These are phyloP conservation scores for Phytopythium chamaehyphon DNA, from an alignment of 352 stramenopile genomes.

Conservation along the genomic window DNA sequence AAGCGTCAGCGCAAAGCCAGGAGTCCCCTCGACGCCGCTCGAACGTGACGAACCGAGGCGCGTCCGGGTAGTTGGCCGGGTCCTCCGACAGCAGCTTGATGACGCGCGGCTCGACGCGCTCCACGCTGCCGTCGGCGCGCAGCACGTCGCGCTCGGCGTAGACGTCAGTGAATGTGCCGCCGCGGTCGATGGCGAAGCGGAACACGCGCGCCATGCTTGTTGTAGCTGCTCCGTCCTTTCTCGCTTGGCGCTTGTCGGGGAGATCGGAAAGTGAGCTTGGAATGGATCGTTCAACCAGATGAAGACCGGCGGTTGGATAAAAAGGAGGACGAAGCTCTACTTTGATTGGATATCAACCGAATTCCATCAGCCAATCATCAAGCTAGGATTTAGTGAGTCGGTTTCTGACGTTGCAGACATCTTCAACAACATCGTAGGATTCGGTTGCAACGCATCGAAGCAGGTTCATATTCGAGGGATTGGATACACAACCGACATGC, in stretches of 20 bases:
- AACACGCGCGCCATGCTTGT: constrained; percentile 56
- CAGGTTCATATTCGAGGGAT: no score
- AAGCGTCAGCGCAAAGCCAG: no score
- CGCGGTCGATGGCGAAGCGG: constrained; percentile 96
- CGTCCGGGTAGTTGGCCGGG: constrained; percentile 96
- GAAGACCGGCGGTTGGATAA: no score
- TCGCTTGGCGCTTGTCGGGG: not conserved
- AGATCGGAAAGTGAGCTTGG: constrained; percentile 4
- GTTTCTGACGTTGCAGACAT: no score
- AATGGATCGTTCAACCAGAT: not conserved
- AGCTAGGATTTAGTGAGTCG: no score
- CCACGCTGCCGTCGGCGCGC: constrained; percentile 40
- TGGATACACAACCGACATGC: not conserved
- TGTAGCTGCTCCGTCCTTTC: not conserved
- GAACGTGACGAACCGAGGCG: constrained; percentile 72
- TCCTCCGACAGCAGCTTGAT: constrained; percentile 98
- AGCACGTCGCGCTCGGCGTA: constrained; percentile 91
- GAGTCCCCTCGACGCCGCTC: not conserved
- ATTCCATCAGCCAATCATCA: no score
- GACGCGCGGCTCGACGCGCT: constrained; percentile 68
- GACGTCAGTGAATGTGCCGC: constrained; percentile 98
- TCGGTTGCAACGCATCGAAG: no score
- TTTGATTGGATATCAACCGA: no score
- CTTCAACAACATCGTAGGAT: no score
- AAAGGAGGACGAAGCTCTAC: no score